Evolutionary conservation across 164 flowering plant genomes (phyloP).

Genomic region (Malania oleifera): DNA sequence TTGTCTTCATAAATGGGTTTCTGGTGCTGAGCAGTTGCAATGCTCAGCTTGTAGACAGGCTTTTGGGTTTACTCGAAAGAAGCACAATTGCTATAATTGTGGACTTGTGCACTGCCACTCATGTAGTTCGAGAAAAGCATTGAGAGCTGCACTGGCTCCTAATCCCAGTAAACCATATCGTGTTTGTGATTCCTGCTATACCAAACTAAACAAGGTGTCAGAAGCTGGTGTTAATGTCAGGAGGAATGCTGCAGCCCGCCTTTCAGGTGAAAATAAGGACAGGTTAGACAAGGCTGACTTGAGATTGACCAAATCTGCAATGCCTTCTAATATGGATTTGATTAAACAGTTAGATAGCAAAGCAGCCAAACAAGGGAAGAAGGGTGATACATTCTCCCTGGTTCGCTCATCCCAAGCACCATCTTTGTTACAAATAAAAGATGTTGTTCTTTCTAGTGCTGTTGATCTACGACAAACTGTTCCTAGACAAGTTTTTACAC

Average conservation of each 20-base stretch:
- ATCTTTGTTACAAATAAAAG: background rate
- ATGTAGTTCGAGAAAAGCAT: background rate
- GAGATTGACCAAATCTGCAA: background rate
- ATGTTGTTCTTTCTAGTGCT: background rate
- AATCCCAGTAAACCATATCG: constrained; percentile 6
- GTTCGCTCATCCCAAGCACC: background rate
- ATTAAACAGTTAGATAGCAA: constrained; percentile 6
- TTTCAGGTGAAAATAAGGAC: constrained; percentile 4
- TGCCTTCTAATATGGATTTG: constrained; percentile 3
- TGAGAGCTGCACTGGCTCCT: constrained; percentile 3
- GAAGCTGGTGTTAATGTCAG: background rate
- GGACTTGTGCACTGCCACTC: constrained; percentile 6
- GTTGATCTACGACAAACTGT: background rate
- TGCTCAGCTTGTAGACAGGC: constrained; percentile 4
- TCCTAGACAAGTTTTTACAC: background rate
- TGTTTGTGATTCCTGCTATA: constrained; percentile 6
- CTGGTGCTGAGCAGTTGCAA: constrained; percentile 1
- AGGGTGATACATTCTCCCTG: background rate
- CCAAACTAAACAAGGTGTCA: background rate
- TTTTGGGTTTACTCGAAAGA: constrained; percentile 8
- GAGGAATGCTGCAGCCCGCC: constrained; percentile 1
- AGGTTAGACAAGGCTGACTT: constrained; percentile 1
- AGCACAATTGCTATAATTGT: no score
- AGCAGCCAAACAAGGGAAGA: constrained; percentile 5
- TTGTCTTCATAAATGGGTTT: constrained; percentile 3